Evolutionary conservation across 2,329 filamentous ascomycete species (phyloP).

Genomic region (Aureobasidium sp.): DNA sequence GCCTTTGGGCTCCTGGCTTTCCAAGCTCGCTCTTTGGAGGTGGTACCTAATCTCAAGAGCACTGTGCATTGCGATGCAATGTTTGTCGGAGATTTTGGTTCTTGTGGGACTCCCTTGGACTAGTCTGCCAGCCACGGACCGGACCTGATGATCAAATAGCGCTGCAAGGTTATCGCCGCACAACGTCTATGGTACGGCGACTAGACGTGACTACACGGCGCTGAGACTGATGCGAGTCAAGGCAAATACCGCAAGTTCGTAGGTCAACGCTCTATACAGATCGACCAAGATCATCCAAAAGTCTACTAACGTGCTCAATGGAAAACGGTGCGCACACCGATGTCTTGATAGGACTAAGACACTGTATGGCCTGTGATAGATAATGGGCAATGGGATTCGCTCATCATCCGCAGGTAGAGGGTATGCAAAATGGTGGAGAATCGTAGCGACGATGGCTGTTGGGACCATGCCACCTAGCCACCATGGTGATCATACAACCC

Average conservation of each 20-base stretch:
- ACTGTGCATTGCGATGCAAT: background rate
- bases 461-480: background rate
- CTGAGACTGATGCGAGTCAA: background rate
- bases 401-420: background rate
- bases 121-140: background rate
- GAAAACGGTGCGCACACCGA: background rate
- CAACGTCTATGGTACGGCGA: background rate
- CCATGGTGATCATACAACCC: background rate
- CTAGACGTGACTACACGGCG: background rate
- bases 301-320: background rate
- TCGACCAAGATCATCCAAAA: background rate
- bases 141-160: background rate
- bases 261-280: background rate
- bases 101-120: background rate
- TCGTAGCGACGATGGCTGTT: background rate
- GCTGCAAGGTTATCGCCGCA: background rate
- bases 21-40: background rate
- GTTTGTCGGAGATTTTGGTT: background rate
- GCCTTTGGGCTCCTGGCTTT: background rate
- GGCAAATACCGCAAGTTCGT: background rate
- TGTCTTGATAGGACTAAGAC: background rate
- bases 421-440: background rate
- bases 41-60: background rate
- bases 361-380: background rate
- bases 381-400: background rate